A percentile compares a stretch with the other conserved stretches of the same genome.
phyloP scores from a whole-genome alignment of 768 basidiomycete species.

The Psilocybe subaeruginosa region DNA sequence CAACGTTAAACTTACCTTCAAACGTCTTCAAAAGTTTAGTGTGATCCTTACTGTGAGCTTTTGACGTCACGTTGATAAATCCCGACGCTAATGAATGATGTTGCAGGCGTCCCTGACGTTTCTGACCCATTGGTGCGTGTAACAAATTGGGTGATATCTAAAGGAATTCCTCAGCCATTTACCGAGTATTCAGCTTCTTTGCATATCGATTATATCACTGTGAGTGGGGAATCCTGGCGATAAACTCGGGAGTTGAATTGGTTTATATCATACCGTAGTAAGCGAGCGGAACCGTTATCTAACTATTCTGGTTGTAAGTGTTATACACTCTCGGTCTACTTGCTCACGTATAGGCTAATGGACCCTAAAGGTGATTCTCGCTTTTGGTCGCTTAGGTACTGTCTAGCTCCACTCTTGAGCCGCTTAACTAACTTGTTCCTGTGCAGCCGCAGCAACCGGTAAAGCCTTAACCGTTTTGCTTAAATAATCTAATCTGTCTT shows the following conservation, averaged over 20 bases:
- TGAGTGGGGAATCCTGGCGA: conserved; percentile 19
- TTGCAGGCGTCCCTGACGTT: conserved; percentile 29
- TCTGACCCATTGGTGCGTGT: conserved; percentile 23
- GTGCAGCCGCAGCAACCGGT: not conserved
- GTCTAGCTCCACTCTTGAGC: not conserved
- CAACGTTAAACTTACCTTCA: too few species aligned
- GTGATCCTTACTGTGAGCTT: conserved; percentile 23
- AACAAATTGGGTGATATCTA: not conserved
- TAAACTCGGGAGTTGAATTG: not conserved
- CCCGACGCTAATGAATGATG: not conserved
- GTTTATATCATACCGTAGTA: not conserved
- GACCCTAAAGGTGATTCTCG: not conserved
- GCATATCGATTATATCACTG: conserved; percentile 37
- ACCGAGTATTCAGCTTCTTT: conserved; percentile 28
- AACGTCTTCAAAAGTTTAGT: conserved; percentile 17
- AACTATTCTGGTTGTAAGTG: conserved; percentile 3
- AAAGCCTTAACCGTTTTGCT: not conserved
- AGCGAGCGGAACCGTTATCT: conserved; percentile 5
- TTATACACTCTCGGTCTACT: not conserved
- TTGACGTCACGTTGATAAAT: not conserved
- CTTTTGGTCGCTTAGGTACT: not conserved
- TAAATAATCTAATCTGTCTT: not conserved
- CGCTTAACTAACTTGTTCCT: not conserved
- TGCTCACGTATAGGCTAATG: not conserved
- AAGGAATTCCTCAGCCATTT: not conserved